Evolutionary conservation across 306 rosid species (phyloP).

Genomic region (Elaeagnus macrophylla): DNA sequence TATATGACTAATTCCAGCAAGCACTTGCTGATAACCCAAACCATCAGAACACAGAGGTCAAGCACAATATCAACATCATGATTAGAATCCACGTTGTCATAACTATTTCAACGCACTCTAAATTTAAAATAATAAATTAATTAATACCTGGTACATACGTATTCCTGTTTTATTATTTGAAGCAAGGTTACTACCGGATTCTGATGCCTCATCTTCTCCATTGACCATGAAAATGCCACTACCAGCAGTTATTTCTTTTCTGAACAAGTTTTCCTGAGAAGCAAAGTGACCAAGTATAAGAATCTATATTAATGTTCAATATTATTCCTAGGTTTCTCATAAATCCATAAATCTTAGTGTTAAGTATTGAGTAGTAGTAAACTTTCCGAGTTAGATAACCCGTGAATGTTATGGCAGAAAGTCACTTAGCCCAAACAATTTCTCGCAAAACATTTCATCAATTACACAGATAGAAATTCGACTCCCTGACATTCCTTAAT

Average conservation of each 20-base stretch:
- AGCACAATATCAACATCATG: background rate
- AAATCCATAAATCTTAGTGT: no score
- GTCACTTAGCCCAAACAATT: no score
- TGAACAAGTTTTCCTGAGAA: conserved; percentile 81
- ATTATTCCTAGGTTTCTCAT: no score
- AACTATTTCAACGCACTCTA: background rate
- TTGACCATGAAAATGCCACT: conserved; percentile 77
- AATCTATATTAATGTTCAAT: no score
- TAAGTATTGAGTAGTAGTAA: no score
- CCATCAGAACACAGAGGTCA: conserved; percentile 16
- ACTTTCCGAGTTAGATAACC: no score
- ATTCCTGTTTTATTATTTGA: conserved; percentile 58
- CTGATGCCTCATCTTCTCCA: conserved; percentile 48
- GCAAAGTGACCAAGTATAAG: no score
- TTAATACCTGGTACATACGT: conserved; percentile 85
- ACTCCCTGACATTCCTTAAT: no score
- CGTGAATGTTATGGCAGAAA: no score
- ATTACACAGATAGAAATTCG: no score
- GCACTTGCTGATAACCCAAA: conserved; percentile 58
- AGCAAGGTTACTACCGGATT: conserved; percentile 44
- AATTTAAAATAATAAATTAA: conserved; percentile 2
- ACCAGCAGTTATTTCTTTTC: conserved; percentile 97
- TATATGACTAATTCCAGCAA: conserved; percentile 87
- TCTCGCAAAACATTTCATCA: no score
- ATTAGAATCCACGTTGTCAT: background rate